phyloP scores from a whole-genome alignment of 148 eudicot genomes.

The Camellia sinensis region DNA sequence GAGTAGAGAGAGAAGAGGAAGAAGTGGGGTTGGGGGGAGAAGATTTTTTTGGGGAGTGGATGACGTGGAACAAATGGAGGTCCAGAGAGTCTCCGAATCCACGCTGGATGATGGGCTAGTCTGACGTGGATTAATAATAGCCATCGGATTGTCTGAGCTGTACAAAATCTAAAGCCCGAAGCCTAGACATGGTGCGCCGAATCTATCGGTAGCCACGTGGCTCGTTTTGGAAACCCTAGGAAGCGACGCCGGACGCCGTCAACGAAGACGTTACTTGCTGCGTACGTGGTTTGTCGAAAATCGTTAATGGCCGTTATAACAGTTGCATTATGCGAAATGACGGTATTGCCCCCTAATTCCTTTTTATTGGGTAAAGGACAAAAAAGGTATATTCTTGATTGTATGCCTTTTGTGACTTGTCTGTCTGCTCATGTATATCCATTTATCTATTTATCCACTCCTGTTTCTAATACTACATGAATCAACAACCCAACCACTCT shows the following conservation, averaged over 20 bases:
- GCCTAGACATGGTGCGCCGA: neutral
- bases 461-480: too few species aligned
- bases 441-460: too few species aligned
- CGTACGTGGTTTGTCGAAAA: neutral
- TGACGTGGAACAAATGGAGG: conserved; percentile 17
- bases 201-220: neutral
- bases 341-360: neutral
- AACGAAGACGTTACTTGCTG: neutral
- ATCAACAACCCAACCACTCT: too few species aligned
- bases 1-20: conserved; percentile 3
- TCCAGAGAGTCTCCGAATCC: neutral
- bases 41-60: conserved; percentile 9
- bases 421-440: too few species aligned
- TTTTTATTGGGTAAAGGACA: too few species aligned
- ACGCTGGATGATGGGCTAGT: neutral
- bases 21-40: neutral
- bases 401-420: too few species aligned
- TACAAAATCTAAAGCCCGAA: conserved; percentile 13
- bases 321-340: too few species aligned
- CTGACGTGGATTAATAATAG: neutral
- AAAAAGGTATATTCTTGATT: too few species aligned
- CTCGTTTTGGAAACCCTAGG: neutral
- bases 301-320: neutral
- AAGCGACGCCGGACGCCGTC: neutral
- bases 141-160: conserved; percentile 15